Evolutionary conservation across 345 rosid species (phyloP).

Genomic region (Eutrema heterophyllum): DNA sequence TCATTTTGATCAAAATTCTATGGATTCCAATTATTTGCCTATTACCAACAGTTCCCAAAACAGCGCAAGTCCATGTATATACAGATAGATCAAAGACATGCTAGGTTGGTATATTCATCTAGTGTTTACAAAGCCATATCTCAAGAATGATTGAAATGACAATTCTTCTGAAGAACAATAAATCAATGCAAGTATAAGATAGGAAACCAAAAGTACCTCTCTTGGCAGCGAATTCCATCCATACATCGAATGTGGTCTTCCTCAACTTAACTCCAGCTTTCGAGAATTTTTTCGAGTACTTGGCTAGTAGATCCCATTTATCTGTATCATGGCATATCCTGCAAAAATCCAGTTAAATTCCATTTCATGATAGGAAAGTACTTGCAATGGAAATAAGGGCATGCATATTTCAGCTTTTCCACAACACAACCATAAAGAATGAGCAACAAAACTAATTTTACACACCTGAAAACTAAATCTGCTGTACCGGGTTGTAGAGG

Average conservation of each 20-base stretch:
- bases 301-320: slow-evolving; percentile 59
- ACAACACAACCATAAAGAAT: neutral
- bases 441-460: neutral
- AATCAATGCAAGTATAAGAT: neutral
- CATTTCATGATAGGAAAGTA: neutral
- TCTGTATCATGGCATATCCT: slow-evolving; percentile 64
- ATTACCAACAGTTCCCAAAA: neutral
- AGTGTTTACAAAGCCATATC: neutral
- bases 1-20: neutral
- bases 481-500: slow-evolving; percentile 77
- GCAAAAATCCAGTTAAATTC: slow-evolving; percentile 29
- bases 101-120: neutral
- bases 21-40: neutral
- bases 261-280: slow-evolving; percentile 70
- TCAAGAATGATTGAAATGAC: neutral
- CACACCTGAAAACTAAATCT: slow-evolving; percentile 72
- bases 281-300: slow-evolving; percentile 57
- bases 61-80: neutral
- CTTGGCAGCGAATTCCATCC: slow-evolving; percentile 80
- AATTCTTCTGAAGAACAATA: neutral
- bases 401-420: neutral
- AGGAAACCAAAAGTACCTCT: slow-evolving; percentile 41
- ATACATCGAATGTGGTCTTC: slow-evolving; percentile 56
- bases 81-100: neutral
- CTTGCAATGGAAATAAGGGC: neutral